phyloP scores from a whole-genome alignment of 169 alveolate species.

The Plasmodium fragile region DNA sequence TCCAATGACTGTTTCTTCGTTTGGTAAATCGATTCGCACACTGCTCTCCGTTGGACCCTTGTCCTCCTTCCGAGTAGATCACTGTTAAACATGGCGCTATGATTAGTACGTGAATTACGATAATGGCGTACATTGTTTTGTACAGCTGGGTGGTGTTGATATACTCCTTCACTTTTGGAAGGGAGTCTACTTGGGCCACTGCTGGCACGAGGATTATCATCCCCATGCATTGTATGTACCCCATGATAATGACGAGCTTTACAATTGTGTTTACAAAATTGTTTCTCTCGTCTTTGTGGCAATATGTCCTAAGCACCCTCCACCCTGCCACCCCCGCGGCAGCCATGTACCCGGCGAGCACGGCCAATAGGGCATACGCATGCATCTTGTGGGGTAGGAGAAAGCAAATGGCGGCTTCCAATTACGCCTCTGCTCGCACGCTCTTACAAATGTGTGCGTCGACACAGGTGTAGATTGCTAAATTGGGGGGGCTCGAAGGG shows the following conservation, averaged over 20 bases:
- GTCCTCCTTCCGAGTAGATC: conserved; percentile 5
- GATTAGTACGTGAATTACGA: not conserved
- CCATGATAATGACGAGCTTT: conserved; percentile 35
- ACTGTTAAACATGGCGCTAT: conserved; percentile 20
- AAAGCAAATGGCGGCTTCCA: not conserved
- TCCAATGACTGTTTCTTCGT: not conserved
- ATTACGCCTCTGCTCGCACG: not conserved
- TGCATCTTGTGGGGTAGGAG: conserved; percentile 12
- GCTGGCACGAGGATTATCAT: conserved; percentile 34
- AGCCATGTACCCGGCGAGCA: conserved; percentile 4
- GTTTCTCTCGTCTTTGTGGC: conserved; percentile 46
- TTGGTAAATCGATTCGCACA: not conserved
- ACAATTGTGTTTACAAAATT: not conserved
- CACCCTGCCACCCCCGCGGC: conserved; percentile 17
- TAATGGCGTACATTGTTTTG: conserved; percentile 7
- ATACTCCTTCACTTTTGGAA: not conserved
- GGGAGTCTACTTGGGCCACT: conserved; percentile 5
- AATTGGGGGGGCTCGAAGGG: not conserved
- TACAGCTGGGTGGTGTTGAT: not conserved
- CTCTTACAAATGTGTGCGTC: not conserved
- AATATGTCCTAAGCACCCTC: not conserved
- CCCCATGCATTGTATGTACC: conserved; percentile 40
- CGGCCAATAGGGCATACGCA: conserved; percentile 4
- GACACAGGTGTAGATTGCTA: not conserved
- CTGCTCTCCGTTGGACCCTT: not conserved